Conservation (phyloP, 2,329 filamentous ascomycete genomes). For the Apiospora malaysiana region DNA sequence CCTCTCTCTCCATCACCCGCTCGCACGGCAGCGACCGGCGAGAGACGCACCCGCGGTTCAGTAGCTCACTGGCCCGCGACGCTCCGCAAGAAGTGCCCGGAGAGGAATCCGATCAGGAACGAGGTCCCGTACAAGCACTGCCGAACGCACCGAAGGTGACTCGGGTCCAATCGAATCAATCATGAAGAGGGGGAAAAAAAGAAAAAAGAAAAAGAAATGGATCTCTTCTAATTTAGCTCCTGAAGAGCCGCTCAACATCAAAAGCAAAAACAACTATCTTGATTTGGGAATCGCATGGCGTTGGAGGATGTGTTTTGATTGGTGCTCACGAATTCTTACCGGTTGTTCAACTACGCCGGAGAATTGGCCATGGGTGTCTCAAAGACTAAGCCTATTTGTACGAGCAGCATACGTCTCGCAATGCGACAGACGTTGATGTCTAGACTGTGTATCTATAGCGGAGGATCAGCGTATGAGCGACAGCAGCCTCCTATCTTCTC, state of each 20-base stretch:
- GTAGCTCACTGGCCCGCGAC: conserved; percentile 26
- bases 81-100: conserved; percentile 28
- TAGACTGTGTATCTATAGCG: neutral
- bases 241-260: neutral
- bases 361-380: neutral
- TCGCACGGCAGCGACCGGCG: conserved; percentile 24
- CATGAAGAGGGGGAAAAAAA: neutral
- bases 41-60: conserved; percentile 29
- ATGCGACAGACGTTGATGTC: neutral
- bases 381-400: neutral
- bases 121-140: neutral
- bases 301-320: neutral
- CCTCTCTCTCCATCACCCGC: neutral
- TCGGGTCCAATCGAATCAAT: neutral
- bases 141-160: neutral
- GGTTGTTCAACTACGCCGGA: neutral
- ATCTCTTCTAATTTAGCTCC: neutral
- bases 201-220: neutral
- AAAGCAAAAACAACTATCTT: neutral
- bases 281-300: conserved; percentile 1
- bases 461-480: neutral
- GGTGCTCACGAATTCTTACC: neutral
- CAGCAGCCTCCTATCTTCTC: neutral
- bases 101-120: conserved; percentile 27
- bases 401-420: neutral